Base-by-base conservation (phyloP, 208 protist genomes). In the Leishmania turanica region DNA sequence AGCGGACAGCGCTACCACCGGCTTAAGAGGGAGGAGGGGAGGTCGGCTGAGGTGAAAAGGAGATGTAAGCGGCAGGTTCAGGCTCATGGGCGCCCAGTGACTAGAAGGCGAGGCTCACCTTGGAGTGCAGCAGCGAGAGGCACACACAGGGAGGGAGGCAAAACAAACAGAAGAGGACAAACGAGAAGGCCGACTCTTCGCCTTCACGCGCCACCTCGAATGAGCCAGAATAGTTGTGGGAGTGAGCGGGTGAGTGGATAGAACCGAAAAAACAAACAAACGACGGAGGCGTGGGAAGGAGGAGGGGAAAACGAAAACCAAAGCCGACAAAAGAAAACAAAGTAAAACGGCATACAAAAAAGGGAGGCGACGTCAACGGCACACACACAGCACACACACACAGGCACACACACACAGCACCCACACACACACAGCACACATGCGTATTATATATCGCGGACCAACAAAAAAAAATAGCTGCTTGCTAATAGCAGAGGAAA, bases 381-480 rank as follows among this genome's bases (percentile, higher is more conserved):
- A 78, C 40, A 71, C 40, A 71, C 21, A n/a, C 62, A 49, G 51
- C 9, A 70, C n/a, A 68, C 13, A 17, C n/a, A 21, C 8, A 40
- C 27, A 37, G 15, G 17, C 42, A 56, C 9, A 70, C n/a, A 68
- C 13, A 5, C n/a, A 19, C 8, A 40, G n/a, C 27, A 8, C 31
- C n/a, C n/a, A 56, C 8, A 70, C n/a, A 66, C 13, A 4, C n/a
- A 19, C 8, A 40, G n/a, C 27, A 8, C 31, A 19, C 31, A 66
- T 21, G 21, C n/a, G 31, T 5, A 68, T 40, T 68, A 15, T 21
- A 21, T 40, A 24, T 24, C 34, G 47, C 4, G 49, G 5, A 82
- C 64, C 3, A 45, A 45, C 3, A 42, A 3, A 65, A 53, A 76
- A 77, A 80, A 87, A 37, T 60, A 65, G 37, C 24, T 71, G 66